These are phyloP conservation scores for Solanum aculeatissimum DNA, from an alignment of 305 asterid species.

Conservation along the genomic window DNA sequence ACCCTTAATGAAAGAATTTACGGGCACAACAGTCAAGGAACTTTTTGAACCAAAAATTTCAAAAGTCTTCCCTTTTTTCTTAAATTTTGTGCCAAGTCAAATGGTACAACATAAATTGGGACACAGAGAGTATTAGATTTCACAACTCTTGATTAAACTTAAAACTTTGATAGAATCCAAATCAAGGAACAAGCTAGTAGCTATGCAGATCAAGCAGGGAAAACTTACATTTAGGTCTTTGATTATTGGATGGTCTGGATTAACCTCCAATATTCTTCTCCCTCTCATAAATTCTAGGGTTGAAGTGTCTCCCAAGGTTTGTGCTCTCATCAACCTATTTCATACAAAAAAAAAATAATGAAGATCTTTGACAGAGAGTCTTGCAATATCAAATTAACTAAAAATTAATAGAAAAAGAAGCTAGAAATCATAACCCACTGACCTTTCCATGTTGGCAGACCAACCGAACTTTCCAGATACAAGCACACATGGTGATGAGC, in stretches of 20 bases:
- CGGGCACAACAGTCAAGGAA: background rate
- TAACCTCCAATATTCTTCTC: slow-evolving; percentile 87
- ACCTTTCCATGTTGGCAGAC: slow-evolving; percentile 99
- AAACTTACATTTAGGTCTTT: slow-evolving; percentile 77
- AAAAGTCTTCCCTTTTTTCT: background rate
- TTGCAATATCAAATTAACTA: background rate
- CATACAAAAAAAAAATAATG: background rate
- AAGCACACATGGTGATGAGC: slow-evolving; percentile 97
- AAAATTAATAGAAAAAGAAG: background rate
- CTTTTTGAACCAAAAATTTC: background rate
- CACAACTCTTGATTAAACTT: background rate
- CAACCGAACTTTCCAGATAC: slow-evolving; percentile 99
- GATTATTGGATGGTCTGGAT: slow-evolving; percentile 92
- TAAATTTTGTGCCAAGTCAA: background rate
- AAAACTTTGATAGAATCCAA: background rate
- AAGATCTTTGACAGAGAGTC: background rate
- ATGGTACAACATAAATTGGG: background rate
- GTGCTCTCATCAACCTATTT: slow-evolving; percentile 84
- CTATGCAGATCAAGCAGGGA: background rate
- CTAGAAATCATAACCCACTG: background rate
- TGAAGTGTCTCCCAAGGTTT: slow-evolving; percentile 91
- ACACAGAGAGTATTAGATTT: background rate
- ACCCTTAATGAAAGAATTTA: too few species aligned
- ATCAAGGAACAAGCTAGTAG: background rate
- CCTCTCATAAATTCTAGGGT: slow-evolving; percentile 99